Base-by-base conservation (phyloP, 2,329 filamentous ascomycete species). In the Hypoxylon sp. region DNA sequence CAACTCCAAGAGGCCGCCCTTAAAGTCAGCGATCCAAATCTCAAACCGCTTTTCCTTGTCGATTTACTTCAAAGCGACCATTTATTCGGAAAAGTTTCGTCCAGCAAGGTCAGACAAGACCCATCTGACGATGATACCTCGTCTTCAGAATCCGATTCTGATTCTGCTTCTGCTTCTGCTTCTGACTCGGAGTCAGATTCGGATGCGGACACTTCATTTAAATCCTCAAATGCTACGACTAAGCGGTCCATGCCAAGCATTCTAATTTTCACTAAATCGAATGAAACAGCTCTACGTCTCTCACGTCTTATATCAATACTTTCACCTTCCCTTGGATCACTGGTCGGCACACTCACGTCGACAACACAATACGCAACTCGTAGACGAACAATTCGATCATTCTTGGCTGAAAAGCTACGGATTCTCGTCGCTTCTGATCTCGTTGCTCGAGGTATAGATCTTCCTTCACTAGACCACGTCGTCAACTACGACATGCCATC, bases 401-500 rank as follows among this genome's bases (percentile, higher is more conserved):
- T 93, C 69, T 73, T 79, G 3, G 70, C 75, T 5, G 80, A 79
- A 49, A 82, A 82, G 51, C 71, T 89, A 17, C 85, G 86, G 5
- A 84, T 96, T 35, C 83, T 97, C 31, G 87, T 97, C 34, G 91
- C 92, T 1, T 96, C 94, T 0, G 93, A 97, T 68, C 87, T 95
- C n/a, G 90, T 94, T 1, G 90, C 91, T 2, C 89, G 93, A 57
- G 94, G 93, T 64, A 84, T 97, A 17, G 93, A 97, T 70, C 79
- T 96, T 8, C 83, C 84, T 1, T 80, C 83, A 35, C 81, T 97
- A 35, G 85, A 86, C 25, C 89, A 96, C 66, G 91, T 97, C 35
- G 78, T 97, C 71, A 97, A 96, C 74, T 97, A 97, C 75, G 93
- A 97, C 69, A 80, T 97, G 41, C 93, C 93, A 0, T 81, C 84